Evolutionary conservation across 495 filamentous ascomycete genomes (phyloP), one percentile per base, ranked within the genome.

Genomic region (Neurospora sp.): DNA sequence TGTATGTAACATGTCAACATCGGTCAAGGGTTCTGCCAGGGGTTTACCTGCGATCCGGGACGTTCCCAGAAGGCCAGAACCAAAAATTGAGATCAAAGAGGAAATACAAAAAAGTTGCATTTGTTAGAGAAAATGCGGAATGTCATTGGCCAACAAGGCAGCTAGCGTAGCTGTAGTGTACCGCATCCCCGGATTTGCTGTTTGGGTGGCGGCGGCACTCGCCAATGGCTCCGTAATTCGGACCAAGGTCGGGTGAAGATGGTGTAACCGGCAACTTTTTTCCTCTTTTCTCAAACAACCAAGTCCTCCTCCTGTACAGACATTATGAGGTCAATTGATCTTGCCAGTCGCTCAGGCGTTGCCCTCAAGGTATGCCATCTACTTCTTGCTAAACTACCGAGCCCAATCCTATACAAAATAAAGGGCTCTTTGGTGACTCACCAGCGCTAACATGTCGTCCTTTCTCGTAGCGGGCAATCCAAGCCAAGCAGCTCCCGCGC

Each of bases 271-370:
- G 20, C 48, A 59, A 61, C 53, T 61, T 61, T 61, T 61, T 31
- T 61, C 12, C 14, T 61, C 22, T 61, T 61, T 35, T 75, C 76
- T 79, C 45, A 69, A 69, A 42, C 71, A 48, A 65, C 41, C 8
- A 31, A 35, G 35, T 8, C 35, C 22, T 61, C 27, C 42, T 42
- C 70, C 20, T 20, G 22, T 41, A 35, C 40, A 69, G 61, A 48
- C 44, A 78, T 35, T 20, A 82, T 82, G 81, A 80, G 80, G 76
- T 73, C 81, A 79, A 82, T 82, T 78, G 78, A 80, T 70, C 75
- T 82, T 44, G 80, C 80, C 75, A 75, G 80, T 72, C 78, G 81
- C 70, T 78, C 81, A 53, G 80, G 81, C 73, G 73, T 69, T 14
- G 77, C 75, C 72, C 75, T 82, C 44, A 78, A 70, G 78, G 81